Evolutionary conservation across 306 rosid species (phyloP).

Genomic region (Alnus rubra): DNA sequence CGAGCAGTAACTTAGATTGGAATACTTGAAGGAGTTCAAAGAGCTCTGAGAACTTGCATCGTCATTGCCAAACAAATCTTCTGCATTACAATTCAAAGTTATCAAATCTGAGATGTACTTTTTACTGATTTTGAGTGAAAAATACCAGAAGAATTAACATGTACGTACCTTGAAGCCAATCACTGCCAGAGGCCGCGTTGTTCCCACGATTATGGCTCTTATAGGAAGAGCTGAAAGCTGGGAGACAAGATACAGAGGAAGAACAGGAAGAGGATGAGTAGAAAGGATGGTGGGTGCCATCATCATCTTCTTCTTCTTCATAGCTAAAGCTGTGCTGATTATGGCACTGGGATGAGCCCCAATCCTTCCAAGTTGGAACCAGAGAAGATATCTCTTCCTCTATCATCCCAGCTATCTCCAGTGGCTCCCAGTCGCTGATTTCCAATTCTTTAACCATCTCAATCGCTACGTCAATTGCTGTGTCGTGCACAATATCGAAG

Average conservation of each 20-base stretch:
- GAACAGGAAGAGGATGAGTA: conserved; percentile 47
- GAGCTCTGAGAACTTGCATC: conserved; percentile 64
- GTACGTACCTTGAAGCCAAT: conserved; percentile 33
- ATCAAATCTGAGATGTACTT: neutral
- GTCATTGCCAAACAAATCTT: conserved; percentile 42
- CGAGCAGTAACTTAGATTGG: conserved; percentile 45
- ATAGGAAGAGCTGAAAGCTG: conserved; percentile 37
- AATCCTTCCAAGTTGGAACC: conserved; percentile 57
- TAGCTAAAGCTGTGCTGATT: conserved; percentile 59
- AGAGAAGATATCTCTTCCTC: conserved; percentile 64
- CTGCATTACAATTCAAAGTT: conserved; percentile 27
- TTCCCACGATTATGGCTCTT: conserved; percentile 18
- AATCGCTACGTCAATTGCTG: conserved; percentile 65
- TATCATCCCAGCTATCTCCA: conserved; percentile 76
- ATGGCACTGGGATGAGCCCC: conserved; percentile 28
- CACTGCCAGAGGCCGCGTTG: conserved; percentile 13
- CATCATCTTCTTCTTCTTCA: conserved; percentile 42
- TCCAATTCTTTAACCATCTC: conserved; percentile 94
- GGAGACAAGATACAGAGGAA: conserved; percentile 55
- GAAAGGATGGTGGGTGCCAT: conserved; percentile 47
- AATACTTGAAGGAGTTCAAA: conserved; percentile 53
- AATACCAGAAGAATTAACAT: too few species aligned
- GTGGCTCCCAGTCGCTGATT: conserved; percentile 69
- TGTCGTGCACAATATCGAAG: conserved; percentile 70
- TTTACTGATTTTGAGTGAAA: too few species aligned